phyloP scores from a whole-genome alignment of 495 filamentous ascomycete genomes.

The Tetracladium marchalianum region DNA sequence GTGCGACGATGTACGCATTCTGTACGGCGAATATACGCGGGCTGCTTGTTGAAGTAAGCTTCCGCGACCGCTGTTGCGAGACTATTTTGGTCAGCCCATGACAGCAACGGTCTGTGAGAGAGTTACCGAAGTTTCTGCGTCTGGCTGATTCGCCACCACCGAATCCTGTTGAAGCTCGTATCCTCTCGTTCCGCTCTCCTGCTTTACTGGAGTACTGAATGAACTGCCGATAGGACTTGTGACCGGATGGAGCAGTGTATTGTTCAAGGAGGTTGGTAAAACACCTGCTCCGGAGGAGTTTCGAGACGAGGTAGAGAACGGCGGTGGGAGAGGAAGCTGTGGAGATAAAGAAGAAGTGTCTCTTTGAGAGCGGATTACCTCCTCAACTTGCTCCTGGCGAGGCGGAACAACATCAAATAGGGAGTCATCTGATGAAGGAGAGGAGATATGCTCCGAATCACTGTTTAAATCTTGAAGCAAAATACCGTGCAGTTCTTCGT shows the following conservation, averaged over 20 bases:
- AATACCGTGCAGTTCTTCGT: conserved; percentile 16
- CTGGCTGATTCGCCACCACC: no score
- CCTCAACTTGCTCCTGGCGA: conserved; percentile 13
- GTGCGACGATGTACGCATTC: conserved; percentile 20
- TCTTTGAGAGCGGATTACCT: neutral
- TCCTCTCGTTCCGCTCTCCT: neutral
- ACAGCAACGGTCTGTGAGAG: no score
- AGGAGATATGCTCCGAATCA: conserved; percentile 7
- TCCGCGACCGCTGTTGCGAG: neutral
- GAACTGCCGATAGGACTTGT: conserved; percentile 5
- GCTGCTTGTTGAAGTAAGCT: conserved; percentile 6
- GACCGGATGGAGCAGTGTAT: neutral
- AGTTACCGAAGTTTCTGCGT: no score
- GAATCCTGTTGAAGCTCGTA: no score
- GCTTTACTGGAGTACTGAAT: conserved; percentile 2
- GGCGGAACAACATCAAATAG: conserved; percentile 9
- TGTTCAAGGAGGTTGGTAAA: conserved; percentile 23
- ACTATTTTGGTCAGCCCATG: neutral
- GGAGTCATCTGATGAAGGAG: conserved; percentile 10
- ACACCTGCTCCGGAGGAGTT: conserved; percentile 39
- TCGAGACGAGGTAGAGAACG: conserved; percentile 33
- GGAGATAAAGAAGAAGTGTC: conserved; percentile 15
- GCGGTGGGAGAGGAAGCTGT: conserved; percentile 27
- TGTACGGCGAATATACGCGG: conserved; percentile 18
- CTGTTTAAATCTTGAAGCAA: conserved; percentile 14